These are phyloP conservation scores for Agrocybe chaxingu DNA, from an alignment of 768 basidiomycete species.

Conservation along the genomic window DNA sequence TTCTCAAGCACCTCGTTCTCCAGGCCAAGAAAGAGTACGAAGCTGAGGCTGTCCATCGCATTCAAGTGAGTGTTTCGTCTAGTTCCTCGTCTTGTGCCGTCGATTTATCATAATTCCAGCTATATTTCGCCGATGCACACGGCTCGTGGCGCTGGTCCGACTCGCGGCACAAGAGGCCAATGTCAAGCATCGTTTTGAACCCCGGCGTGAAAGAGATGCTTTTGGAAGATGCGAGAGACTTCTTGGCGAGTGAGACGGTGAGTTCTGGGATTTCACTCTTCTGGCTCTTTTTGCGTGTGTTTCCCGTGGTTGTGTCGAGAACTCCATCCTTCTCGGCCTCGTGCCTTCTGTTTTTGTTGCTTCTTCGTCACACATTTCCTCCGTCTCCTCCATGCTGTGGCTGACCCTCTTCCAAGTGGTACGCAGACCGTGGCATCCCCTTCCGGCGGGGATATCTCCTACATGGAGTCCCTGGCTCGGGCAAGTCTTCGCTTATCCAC, in stretches of 20 bases:
- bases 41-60: constrained; percentile 80
- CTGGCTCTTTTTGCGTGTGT: background rate
- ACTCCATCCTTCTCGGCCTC: no score
- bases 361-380: background rate
- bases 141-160: constrained; percentile 89
- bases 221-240: constrained; percentile 76
- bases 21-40: constrained; percentile 90
- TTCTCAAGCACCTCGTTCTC: constrained; percentile 85
- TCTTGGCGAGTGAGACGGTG: constrained; percentile 80
- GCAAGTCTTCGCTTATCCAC: constrained; percentile 85
- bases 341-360: no score
- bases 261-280: background rate
- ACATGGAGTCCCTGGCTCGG: constrained; percentile 81
- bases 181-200: constrained; percentile 83
- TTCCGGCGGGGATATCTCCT: constrained; percentile 87
- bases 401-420: constrained; percentile 54
- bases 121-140: constrained; percentile 87
- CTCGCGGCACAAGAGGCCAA: constrained; percentile 84
- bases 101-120: constrained; percentile 36
- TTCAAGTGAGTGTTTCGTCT: constrained; percentile 20
- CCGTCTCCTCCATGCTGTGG: background rate
- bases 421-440: constrained; percentile 89
- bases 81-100: no score
- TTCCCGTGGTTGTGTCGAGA: no score
- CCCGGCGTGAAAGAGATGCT: constrained; percentile 91